Evolutionary conservation across 2,329 filamentous ascomycete species (phyloP).

Genomic region (Calonectria naviculata): DNA sequence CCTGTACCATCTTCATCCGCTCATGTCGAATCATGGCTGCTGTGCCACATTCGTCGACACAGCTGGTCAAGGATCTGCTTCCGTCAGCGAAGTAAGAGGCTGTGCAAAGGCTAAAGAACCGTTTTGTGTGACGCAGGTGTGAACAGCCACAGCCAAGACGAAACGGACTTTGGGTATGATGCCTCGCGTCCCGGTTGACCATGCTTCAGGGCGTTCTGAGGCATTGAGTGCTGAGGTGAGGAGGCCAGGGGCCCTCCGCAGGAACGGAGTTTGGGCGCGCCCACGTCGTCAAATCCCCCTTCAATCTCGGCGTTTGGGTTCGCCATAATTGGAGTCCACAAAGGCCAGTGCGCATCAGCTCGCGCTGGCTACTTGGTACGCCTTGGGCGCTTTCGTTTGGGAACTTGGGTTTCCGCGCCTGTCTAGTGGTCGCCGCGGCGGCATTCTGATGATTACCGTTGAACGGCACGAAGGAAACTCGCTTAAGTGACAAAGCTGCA

Average conservation of each 20-base stretch:
- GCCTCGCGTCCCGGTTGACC: neutral
- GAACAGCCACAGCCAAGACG: constrained; percentile 34
- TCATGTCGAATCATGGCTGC: constrained; percentile 23
- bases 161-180: constrained; percentile 23
- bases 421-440: neutral
- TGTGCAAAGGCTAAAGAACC: constrained; percentile 23
- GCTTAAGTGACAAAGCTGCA: constrained; percentile 5
- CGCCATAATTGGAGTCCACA: constrained; percentile 10
- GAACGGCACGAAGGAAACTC: neutral
- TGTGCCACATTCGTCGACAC: constrained; percentile 36
- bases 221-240: constrained; percentile 24
- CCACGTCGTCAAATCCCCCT: constrained; percentile 30
- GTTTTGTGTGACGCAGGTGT: constrained; percentile 37
- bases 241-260: constrained; percentile 10
- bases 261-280: constrained; percentile 7
- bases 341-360: neutral
- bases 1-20: neutral
- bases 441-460: neutral
- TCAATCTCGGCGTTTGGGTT: constrained; percentile 29
- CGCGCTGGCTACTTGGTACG: neutral
- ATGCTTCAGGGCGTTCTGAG: constrained; percentile 6
- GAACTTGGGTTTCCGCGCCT: neutral
- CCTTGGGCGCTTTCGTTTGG: neutral
- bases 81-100: constrained; percentile 10
- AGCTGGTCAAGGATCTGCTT: constrained; percentile 13